phyloP scores from a whole-genome alignment of 257 asterid species.

The Galeopsis tetrahit region DNA sequence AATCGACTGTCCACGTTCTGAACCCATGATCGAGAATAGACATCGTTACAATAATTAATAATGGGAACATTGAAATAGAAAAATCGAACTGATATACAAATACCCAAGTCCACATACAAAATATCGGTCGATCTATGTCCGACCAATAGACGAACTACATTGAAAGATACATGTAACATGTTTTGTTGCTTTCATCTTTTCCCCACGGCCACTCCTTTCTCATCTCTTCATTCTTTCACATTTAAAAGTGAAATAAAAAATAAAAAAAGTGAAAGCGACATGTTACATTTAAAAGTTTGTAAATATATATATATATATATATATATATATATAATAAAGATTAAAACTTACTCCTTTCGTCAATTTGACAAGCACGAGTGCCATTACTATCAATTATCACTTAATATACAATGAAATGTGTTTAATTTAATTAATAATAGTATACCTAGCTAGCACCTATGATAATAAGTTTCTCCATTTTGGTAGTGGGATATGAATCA shows the following conservation, averaged over 20 bases:
- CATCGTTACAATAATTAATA: too few relatives aligned
- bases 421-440: not conserved
- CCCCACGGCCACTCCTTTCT: slow-evolving; percentile 45
- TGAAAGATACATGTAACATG: slow-evolving; percentile 39
- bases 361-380: slow-evolving; percentile 28
- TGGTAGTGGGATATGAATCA: slow-evolving; percentile 20
- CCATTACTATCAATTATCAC: slow-evolving; percentile 18
- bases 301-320: too few relatives aligned
- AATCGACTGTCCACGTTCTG: too few relatives aligned
- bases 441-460: slow-evolving; percentile 19
- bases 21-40: not conserved
- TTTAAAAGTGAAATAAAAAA: too few relatives aligned
- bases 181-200: slow-evolving; percentile 58
- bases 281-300: slow-evolving; percentile 16
- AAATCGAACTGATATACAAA: not conserved
- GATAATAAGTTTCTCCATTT: not conserved
- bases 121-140: not conserved
- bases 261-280: too few relatives aligned
- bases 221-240: slow-evolving; percentile 40
- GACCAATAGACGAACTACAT: not conserved
- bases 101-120: not conserved
- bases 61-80: too few relatives aligned
- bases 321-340: slow-evolving; percentile 33
- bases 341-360: too few relatives aligned
- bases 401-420: not conserved